Evolutionary conservation across 202 grass and related monocot genomes (phyloP).

Genomic region (Bolboschoenoplectus hybrid): DNA sequence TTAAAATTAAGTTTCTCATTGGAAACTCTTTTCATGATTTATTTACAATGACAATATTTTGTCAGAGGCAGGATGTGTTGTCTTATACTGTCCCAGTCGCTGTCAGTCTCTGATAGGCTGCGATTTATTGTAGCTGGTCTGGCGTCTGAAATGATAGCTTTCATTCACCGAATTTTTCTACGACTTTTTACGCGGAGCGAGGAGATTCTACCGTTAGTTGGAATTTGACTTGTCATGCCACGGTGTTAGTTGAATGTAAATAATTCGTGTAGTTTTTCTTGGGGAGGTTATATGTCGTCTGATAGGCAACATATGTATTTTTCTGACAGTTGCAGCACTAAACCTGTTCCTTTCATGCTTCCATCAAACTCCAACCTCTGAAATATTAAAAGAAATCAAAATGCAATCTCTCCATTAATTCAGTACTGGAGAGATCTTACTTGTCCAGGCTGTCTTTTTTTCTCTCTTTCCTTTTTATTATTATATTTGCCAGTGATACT

Average conservation of each 20-base stretch:
- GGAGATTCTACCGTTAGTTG: neutral
- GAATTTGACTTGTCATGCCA: neutral
- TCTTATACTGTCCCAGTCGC: slow-evolving; percentile 45
- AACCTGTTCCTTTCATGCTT: slow-evolving; percentile 24
- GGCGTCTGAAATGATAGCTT: slow-evolving; percentile 7
- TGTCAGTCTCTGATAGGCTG: slow-evolving; percentile 26
- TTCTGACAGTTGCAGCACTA: slow-evolving; percentile 13
- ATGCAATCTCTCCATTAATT: neutral
- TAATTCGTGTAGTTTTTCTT: neutral
- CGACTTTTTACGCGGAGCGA: neutral
- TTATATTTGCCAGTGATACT: no score
- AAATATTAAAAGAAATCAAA: neutral
- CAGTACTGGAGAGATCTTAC: neutral
- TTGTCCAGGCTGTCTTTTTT: no score
- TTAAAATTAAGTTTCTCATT: neutral
- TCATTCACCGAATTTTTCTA: neutral
- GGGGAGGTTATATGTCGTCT: neutral
- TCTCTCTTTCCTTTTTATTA: no score
- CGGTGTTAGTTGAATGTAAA: neutral
- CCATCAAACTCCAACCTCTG: neutral
- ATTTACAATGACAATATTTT: slow-evolving; percentile 34
- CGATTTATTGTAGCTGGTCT: neutral
- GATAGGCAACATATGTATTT: slow-evolving; percentile 7
- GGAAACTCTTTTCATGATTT: neutral
- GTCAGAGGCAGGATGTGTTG: slow-evolving; percentile 29